phyloP scores from a whole-genome alignment of 1,284 basidiomycete genomes.

The Mycosarcoma maydis region DNA sequence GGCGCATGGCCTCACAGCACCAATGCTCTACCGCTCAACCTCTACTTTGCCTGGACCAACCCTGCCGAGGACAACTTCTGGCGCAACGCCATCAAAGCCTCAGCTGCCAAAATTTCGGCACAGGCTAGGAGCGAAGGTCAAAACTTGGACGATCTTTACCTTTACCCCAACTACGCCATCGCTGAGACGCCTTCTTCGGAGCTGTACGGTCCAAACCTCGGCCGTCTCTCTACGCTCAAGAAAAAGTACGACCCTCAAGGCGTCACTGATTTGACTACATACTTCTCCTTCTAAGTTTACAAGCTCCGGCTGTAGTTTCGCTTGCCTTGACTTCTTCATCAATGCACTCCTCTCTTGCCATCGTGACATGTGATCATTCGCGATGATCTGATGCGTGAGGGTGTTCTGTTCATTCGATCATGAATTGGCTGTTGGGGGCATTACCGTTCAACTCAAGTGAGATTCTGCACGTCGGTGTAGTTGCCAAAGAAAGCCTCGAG shows the following conservation, averaged over 20 bases:
- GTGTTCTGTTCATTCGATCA: too few relatives aligned
- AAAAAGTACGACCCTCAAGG: constrained; percentile 44
- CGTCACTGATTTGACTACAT: constrained; percentile 54
- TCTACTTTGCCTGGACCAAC: constrained; percentile 56
- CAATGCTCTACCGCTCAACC: constrained; percentile 52
- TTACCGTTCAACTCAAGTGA: too few relatives aligned
- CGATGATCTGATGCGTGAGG: too few relatives aligned
- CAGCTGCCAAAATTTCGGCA: constrained; percentile 31
- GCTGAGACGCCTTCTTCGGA: constrained; percentile 26
- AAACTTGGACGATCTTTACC: constrained; percentile 40
- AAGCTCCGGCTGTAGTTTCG: too few relatives aligned
- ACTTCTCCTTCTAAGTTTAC: constrained; percentile 45
- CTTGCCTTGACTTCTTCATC: too few relatives aligned
- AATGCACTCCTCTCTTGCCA: too few relatives aligned
- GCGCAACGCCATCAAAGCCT: constrained; percentile 33
- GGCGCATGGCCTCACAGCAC: constrained; percentile 49
- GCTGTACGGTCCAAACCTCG: constrained; percentile 46
- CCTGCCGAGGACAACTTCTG: constrained; percentile 48
- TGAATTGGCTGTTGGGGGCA: too few relatives aligned
- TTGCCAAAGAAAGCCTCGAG: too few relatives aligned
- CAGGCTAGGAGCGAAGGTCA: constrained; percentile 51
- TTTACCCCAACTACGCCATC: constrained; percentile 59
- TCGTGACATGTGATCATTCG: too few relatives aligned
- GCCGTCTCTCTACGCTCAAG: constrained; percentile 31
- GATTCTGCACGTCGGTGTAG: too few relatives aligned